Evolutionary conservation across 2,329 filamentous ascomycete species (phyloP).

Genomic region (Chalara sp.): DNA sequence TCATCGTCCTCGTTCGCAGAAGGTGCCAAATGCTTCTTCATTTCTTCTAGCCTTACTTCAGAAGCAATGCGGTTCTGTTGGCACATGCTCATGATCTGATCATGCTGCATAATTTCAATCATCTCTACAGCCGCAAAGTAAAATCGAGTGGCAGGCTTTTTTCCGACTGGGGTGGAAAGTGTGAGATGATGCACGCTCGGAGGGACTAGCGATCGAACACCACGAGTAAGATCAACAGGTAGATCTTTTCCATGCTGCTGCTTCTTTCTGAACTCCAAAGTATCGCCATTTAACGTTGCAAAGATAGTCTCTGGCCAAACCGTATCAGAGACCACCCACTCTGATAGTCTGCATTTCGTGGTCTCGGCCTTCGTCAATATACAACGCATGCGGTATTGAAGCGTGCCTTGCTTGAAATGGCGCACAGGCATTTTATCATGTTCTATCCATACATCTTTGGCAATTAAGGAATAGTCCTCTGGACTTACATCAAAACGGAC

Average conservation of each 20-base stretch:
- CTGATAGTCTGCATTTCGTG: conserved; percentile 28
- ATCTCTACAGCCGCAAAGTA: conserved; percentile 66
- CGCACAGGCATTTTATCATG: conserved; percentile 25
- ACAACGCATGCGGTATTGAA: conserved; percentile 64
- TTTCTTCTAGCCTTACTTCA: conserved; percentile 45
- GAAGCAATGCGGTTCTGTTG: conserved; percentile 33
- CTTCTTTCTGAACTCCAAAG: conserved; percentile 57
- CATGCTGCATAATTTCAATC: conserved; percentile 48
- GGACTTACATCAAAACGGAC: conserved; percentile 29
- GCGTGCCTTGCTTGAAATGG: conserved; percentile 40
- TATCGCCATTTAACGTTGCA: conserved; percentile 56
- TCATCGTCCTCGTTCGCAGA: conserved; percentile 43
- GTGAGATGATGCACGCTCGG: conserved; percentile 12
- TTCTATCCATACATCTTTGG: conserved; percentile 15
- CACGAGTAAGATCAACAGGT: conserved; percentile 64
- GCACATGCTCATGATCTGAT: conserved; percentile 36
- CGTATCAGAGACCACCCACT: conserved; percentile 59
- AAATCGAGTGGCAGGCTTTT: conserved; percentile 29
- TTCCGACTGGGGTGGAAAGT: conserved; percentile 15
- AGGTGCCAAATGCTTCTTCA: conserved; percentile 42
- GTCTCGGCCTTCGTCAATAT: conserved; percentile 31
- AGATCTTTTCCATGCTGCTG: conserved; percentile 69
- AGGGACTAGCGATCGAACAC: conserved; percentile 21
- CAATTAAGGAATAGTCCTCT: conserved; percentile 14
- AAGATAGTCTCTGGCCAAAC: conserved; percentile 67